These are phyloP conservation scores for Kodamaea suecica DNA, from an alignment of 1,139 yeast species.

Conservation along the genomic window DNA sequence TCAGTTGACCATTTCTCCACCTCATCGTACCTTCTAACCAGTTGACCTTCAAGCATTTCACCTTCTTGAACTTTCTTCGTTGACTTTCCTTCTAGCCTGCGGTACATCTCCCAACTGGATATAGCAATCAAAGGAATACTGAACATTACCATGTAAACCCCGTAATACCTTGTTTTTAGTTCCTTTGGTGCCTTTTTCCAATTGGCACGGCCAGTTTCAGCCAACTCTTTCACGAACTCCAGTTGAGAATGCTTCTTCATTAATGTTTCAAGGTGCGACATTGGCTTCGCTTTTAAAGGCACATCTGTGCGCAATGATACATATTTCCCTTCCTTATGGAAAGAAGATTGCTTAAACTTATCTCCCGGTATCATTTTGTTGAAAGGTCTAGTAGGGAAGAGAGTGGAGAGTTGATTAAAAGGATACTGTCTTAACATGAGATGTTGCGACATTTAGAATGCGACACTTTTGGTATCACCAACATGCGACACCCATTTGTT, in stretches of 20 bases:
- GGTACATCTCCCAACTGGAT: constrained; percentile 36
- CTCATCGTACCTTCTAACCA: constrained; percentile 36
- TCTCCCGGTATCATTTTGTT: constrained; percentile 6
- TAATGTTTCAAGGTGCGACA: constrained; percentile 15
- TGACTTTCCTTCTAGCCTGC: constrained; percentile 41
- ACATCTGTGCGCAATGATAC: constrained; percentile 11
- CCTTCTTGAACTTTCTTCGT: constrained; percentile 44
- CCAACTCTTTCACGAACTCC: constrained; percentile 34
- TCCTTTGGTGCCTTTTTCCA: constrained; percentile 48
- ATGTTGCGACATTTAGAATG: neutral
- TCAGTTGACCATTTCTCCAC: constrained; percentile 43
- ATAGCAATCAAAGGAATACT: constrained; percentile 39
- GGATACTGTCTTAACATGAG: no score
- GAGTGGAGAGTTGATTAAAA: no score
- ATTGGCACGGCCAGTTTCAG: constrained; percentile 41
- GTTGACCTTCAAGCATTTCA: constrained; percentile 34
- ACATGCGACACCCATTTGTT: constrained; percentile 1
- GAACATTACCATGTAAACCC: constrained; percentile 37
- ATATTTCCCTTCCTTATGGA: constrained; percentile 28
- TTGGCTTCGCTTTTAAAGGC: constrained; percentile 14
- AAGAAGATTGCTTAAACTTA: constrained; percentile 26
- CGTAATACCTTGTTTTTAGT: constrained; percentile 37
- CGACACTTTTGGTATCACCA: neutral
- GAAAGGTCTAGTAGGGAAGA: no score
- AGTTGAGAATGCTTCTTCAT: constrained; percentile 15